These are phyloP conservation scores for Apiotrichum laibachii DNA, from an alignment of 1,284 basidiomycete genomes.

Conservation along the genomic window DNA sequence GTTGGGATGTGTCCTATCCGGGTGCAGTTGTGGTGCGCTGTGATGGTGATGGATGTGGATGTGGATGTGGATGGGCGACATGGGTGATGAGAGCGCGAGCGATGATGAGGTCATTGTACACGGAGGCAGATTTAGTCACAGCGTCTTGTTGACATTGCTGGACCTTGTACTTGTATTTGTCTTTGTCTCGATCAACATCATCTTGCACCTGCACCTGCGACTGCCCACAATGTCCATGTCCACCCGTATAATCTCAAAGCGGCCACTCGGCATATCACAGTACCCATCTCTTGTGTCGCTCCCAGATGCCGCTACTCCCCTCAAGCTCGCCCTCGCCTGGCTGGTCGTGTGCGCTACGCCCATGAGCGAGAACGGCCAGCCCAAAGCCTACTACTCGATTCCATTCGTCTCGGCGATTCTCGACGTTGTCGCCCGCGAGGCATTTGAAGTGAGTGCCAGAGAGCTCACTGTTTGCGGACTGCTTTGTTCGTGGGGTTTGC, in stretches of 20 bases:
- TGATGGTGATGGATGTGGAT: too few species aligned
- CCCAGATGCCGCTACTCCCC: slow-evolving; percentile 16
- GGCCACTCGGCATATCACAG: not conserved
- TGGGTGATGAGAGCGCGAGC: too few species aligned
- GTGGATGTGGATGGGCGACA: too few species aligned
- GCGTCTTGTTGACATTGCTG: not conserved
- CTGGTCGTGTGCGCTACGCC: slow-evolving; percentile 28
- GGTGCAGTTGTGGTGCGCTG: too few species aligned
- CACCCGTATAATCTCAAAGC: not conserved
- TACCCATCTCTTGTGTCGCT: not conserved
- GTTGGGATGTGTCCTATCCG: too few species aligned
- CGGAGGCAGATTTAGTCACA: too few species aligned
- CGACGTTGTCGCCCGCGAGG: slow-evolving; percentile 34
- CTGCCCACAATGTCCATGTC: not conserved
- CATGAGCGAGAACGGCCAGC: slow-evolving; percentile 20
- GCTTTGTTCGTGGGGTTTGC: too few species aligned
- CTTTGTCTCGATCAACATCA: not conserved
- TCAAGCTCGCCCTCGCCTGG: slow-evolving; percentile 39
- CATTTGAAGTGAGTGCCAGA: slow-evolving; percentile 35
- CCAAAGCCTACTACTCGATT: slow-evolving; percentile 29
- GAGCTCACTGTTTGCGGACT: not conserved
- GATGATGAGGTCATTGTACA: too few species aligned
- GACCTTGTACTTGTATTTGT: not conserved
- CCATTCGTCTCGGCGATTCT: slow-evolving; percentile 35
- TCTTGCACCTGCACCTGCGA: too few species aligned